Evolutionary conservation across 2,329 filamentous ascomycete genomes (phyloP).

Genomic region (Aspergillus quadrilineatus): DNA sequence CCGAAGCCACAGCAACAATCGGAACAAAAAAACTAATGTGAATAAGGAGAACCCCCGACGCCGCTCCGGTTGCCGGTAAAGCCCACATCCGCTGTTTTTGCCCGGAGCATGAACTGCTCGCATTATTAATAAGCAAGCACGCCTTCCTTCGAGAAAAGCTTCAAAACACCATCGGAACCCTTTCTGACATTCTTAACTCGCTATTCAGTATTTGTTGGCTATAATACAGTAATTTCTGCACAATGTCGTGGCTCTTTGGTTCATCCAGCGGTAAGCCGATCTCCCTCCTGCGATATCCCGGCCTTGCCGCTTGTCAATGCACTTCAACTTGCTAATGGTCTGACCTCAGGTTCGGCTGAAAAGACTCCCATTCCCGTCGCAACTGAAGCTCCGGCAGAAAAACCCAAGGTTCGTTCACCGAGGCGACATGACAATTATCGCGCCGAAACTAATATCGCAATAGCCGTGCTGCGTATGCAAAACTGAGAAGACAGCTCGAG

Average conservation of each 20-base stretch:
- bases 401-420: slow-evolving; percentile 37
- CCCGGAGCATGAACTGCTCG: background rate
- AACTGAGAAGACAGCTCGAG: slow-evolving; percentile 84
- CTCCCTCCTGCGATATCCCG: background rate
- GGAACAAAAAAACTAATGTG: slow-evolving; percentile 2
- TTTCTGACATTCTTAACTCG: slow-evolving; percentile 3
- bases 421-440: background rate
- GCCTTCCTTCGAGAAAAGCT: background rate
- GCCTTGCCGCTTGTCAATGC: background rate
- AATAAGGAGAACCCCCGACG: slow-evolving; percentile 17
- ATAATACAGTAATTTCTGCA: slow-evolving; percentile 4
- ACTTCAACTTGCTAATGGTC: slow-evolving; percentile 2
- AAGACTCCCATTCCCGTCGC: slow-evolving; percentile 24
- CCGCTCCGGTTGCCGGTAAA: slow-evolving; percentile 20
- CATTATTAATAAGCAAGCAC: slow-evolving; percentile 25
- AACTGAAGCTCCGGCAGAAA: slow-evolving; percentile 30
- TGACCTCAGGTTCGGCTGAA: slow-evolving; percentile 16
- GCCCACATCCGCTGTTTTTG: slow-evolving; percentile 23
- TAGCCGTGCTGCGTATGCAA: slow-evolving; percentile 98
- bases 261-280: slow-evolving; percentile 32
- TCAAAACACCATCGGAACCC: background rate
- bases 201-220: background rate
- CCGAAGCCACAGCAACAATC: slow-evolving; percentile 3
- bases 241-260: slow-evolving; percentile 40
- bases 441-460: background rate